Percentiles rank a stretch among this genome's conserved stretches.
Evolutionary conservation across 1,139 yeast species (phyloP).

Genomic region (Candida labiduridarum): DNA sequence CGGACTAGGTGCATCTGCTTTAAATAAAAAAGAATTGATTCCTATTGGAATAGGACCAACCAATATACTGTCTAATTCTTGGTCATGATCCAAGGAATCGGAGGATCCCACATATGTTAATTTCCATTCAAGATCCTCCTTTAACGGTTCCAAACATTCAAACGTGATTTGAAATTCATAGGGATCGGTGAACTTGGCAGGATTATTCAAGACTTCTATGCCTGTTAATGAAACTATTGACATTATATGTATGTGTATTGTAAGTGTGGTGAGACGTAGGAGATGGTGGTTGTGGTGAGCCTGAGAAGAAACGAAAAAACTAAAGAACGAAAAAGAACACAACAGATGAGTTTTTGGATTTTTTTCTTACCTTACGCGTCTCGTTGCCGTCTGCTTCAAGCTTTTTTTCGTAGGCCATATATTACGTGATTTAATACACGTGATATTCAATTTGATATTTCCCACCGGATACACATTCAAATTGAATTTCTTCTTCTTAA

Average conservation of each 20-base stretch:
- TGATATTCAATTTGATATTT: too few relatives aligned
- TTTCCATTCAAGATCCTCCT: slow-evolving; percentile 96
- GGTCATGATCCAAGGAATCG: slow-evolving; percentile 91
- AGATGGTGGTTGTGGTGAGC: too few relatives aligned
- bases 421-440: too few relatives aligned
- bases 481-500: background rate
- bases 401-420: too few relatives aligned
- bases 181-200: slow-evolving; percentile 91
- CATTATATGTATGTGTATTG: slow-evolving; percentile 45
- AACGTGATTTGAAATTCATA: slow-evolving; percentile 97
- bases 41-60: slow-evolving; percentile 99
- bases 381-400: too few relatives aligned
- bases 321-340: too few relatives aligned
- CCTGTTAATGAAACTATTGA: slow-evolving; percentile 93
- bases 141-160: slow-evolving; percentile 91
- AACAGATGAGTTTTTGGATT: too few relatives aligned
- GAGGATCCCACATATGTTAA: slow-evolving; percentile 96
- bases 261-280: background rate
- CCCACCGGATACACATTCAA: too few relatives aligned
- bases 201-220: slow-evolving; percentile 89
- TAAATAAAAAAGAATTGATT: slow-evolving; percentile 85
- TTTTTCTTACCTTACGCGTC: too few relatives aligned
- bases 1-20: slow-evolving; percentile 96
- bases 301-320: too few relatives aligned
- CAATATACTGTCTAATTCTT: slow-evolving; percentile 88